phyloP scores from a whole-genome alignment of 2,329 filamentous ascomycete genomes.

The Claviceps capensis region DNA sequence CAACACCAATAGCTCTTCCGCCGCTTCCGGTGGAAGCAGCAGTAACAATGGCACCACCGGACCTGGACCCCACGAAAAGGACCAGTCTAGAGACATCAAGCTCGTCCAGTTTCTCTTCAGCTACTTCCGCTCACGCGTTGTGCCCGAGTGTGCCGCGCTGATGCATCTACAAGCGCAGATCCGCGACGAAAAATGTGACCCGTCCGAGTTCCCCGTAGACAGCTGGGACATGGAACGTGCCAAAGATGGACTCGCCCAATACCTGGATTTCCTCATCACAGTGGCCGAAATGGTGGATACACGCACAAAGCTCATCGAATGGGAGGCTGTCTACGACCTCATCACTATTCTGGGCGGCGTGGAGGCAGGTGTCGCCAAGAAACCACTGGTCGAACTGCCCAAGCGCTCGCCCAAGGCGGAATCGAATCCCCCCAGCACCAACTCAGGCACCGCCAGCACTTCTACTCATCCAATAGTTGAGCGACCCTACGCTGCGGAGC shows the following conservation, averaged over 20 bases:
- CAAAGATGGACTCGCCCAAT: slow-evolving; percentile 88
- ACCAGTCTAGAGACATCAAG: slow-evolving; percentile 42
- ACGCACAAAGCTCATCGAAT: slow-evolving; percentile 75
- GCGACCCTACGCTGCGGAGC: slow-evolving; percentile 40
- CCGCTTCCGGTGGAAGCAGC: slow-evolving; percentile 18
- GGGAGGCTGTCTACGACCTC: slow-evolving; percentile 82
- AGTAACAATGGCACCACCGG: slow-evolving; percentile 13
- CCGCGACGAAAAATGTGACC: slow-evolving; percentile 57
- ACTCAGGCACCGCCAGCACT: slow-evolving; percentile 7
- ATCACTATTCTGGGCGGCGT: slow-evolving; percentile 77
- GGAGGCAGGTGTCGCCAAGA: slow-evolving; percentile 77
- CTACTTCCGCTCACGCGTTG: slow-evolving; percentile 82
- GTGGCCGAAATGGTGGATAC: slow-evolving; percentile 75
- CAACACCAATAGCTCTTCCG: background rate
- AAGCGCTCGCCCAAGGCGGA: slow-evolving; percentile 14
- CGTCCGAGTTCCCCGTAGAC: slow-evolving; percentile 84
- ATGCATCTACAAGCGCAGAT: slow-evolving; percentile 92
- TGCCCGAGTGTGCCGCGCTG: slow-evolving; percentile 85
- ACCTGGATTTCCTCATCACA: slow-evolving; percentile 84
- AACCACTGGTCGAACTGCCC: slow-evolving; percentile 43
- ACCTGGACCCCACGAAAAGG: slow-evolving; percentile 28
- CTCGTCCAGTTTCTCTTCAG: slow-evolving; percentile 82
- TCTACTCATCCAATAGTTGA: slow-evolving; percentile 35
- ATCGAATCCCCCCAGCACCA: slow-evolving; percentile 18
- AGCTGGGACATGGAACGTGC: slow-evolving; percentile 96